Conservation (phyloP, 2,329 filamentous ascomycete genomes). For the Dryadomyces sulphureus region DNA sequence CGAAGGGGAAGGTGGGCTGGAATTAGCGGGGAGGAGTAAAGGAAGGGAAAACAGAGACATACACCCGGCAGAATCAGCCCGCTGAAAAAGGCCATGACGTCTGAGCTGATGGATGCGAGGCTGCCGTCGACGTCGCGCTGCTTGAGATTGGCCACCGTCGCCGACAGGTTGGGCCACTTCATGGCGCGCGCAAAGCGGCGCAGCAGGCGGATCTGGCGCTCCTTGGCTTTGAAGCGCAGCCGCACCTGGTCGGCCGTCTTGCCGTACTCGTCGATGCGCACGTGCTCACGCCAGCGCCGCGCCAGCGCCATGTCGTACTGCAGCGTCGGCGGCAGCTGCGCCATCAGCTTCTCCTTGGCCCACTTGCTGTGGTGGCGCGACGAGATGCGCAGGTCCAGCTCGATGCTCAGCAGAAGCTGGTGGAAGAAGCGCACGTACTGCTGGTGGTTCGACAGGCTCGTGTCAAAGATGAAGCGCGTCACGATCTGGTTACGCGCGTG, state of each 20-base stretch:
- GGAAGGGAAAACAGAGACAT: slow-evolving; percentile 1
- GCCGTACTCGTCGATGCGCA: slow-evolving; percentile 49
- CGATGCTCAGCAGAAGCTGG: slow-evolving; percentile 59
- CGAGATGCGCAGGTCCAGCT: slow-evolving; percentile 57
- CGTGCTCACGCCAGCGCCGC: slow-evolving; percentile 55
- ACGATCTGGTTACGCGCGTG: slow-evolving; percentile 55
- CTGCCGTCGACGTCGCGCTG: slow-evolving; percentile 42
- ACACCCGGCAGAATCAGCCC: slow-evolving; percentile 57
- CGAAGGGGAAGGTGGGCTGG: slow-evolving; percentile 50
- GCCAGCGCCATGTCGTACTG: slow-evolving; percentile 62
- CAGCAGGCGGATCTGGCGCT: slow-evolving; percentile 53
- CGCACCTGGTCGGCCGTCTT: slow-evolving; percentile 38
- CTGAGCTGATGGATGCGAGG: slow-evolving; percentile 48
- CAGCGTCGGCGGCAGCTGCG: slow-evolving; percentile 53
- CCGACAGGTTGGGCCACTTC: slow-evolving; percentile 62
- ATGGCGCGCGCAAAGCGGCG: slow-evolving; percentile 54
- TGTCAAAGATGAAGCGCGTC: slow-evolving; percentile 56
- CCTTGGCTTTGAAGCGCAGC: slow-evolving; percentile 50
- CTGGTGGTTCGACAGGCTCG: slow-evolving; percentile 35
- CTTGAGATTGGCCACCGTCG: slow-evolving; percentile 47
- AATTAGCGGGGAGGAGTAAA: not conserved
- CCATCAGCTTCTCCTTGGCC: slow-evolving; percentile 48
- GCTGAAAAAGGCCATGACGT: slow-evolving; percentile 65
- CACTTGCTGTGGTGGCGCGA: slow-evolving; percentile 44
- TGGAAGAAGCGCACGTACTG: slow-evolving; percentile 57